A percentile compares a stretch with the other conserved stretches of the same genome.
These are phyloP conservation scores for Xylaria sp. DNA, from an alignment of 2,329 filamentous ascomycete genomes.

Conservation along the genomic window DNA sequence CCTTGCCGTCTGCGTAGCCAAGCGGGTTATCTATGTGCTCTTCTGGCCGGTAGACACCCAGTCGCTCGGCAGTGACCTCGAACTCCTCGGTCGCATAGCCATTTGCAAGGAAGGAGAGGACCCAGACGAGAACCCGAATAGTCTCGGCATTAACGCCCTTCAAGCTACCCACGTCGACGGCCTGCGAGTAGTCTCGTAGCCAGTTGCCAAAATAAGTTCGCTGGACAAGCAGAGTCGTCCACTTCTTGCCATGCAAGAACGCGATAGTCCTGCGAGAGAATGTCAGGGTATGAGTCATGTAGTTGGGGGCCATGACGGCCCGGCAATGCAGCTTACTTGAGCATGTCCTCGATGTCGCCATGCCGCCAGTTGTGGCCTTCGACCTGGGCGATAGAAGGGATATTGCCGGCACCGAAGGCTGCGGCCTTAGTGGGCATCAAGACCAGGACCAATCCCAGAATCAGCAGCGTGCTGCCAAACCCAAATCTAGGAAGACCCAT, in stretches of 20 bases:
- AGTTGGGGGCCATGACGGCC: not conserved
- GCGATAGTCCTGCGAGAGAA: conserved; percentile 63
- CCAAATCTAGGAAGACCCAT: conserved; percentile 63
- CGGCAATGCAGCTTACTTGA: conserved; percentile 59
- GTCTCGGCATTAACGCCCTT: conserved; percentile 83
- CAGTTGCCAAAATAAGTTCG: conserved; percentile 89
- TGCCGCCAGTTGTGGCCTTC: conserved; percentile 78
- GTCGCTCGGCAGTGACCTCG: conserved; percentile 81
- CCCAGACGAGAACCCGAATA: conserved; percentile 82
- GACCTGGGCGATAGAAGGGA: conserved; percentile 71
- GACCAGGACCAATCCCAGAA: conserved; percentile 64
- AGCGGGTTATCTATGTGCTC: conserved; percentile 81
- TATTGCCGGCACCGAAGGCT: conserved; percentile 77
- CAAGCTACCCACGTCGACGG: conserved; percentile 81
- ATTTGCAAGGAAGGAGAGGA: conserved; percentile 83
- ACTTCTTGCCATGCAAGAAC: conserved; percentile 84
- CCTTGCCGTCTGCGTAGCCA: conserved; percentile 85
- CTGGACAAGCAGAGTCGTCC: conserved; percentile 82
- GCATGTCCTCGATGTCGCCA: conserved; percentile 84
- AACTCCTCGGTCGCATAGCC: conserved; percentile 89
- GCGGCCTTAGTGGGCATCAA: conserved; percentile 66
- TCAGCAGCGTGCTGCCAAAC: conserved; percentile 64
- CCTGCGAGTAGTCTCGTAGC: conserved; percentile 87
- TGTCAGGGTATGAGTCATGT: conserved; percentile 16
- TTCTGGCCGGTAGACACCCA: conserved; percentile 84